Evolutionary conservation across 73 alveolate species (phyloP), one percentile per base, ranked within the genome.

Genomic region (Paramecium tetraurelia): DNA sequence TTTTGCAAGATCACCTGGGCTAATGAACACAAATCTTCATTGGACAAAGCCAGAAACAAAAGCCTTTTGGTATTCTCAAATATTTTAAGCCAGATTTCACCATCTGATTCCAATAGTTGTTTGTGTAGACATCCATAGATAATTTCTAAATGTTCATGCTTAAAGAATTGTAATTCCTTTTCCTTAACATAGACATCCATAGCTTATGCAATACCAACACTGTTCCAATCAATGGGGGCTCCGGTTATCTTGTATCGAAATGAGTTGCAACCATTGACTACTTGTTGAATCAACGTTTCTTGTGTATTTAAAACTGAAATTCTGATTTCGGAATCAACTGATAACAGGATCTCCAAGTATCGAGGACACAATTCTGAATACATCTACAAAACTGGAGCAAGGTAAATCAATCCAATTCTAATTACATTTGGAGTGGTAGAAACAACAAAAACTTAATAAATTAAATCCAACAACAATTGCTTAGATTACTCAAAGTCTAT

Each of bases 161-260:
- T 95, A 29, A 95, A 89, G 44, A 68, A 87, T 63, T 95, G 92
- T 12, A 95, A 92, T 7, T 44, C 77, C 18, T 86, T 69, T 71
- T 70, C 89, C 11, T 94, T 93, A 9, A 95, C 96, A 53, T 89
- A 89, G 18, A 88, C 93, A 92, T 95, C 96, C 58, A 95, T 59
- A 24, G 96, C 95, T 58, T 93, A 93, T 2, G 98, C 98, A n/a
- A 95, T 77, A 38, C 84, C 96, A 41, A 95, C 96, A 22, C 97
- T 90, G 46, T 95, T 95, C 98, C 98, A 95, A 86, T 92, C 95
- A 24, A 94, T 93, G 1, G 98, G 98, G 2, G 98, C 98, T 58
- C 97, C 97, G 41, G 92, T 94, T 24, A 96, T 92, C 43, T 96
- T 40, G 58, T 95, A 95, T 69, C 94, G 95, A 43, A 94, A 96